A percentile compares a stretch with the other conserved stretches of the same genome.
phyloP scores from a whole-genome alignment of 116 monocot genomes.

The Trichopus zeylanicus region DNA sequence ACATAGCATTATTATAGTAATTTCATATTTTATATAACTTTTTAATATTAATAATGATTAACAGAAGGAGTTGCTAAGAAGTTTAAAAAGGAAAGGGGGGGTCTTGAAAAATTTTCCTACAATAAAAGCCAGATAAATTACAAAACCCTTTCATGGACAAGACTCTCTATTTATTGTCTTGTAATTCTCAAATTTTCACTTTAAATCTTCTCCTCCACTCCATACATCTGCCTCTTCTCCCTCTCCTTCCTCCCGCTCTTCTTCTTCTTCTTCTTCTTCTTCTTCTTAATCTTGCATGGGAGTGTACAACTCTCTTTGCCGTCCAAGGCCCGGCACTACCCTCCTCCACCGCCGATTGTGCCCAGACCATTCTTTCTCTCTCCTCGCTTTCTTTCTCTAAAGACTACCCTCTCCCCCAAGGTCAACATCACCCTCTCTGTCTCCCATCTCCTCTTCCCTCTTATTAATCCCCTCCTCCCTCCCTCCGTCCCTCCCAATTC shows the following conservation, averaged over 20 bases:
- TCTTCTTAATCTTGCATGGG: not conserved
- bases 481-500: not conserved
- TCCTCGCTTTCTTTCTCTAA: not conserved
- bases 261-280: too few relatives aligned
- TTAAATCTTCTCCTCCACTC: not conserved
- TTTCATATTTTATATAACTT: too few relatives aligned
- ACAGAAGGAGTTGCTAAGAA: too few relatives aligned
- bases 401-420: not conserved
- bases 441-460: constrained; percentile 1
- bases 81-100: too few relatives aligned
- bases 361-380: not conserved
- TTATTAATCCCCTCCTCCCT: not conserved
- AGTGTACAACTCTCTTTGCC: not conserved
- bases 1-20: too few relatives aligned
- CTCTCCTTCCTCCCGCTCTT: not conserved
- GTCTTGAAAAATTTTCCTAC: too few relatives aligned
- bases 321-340: not conserved
- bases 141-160: too few relatives aligned
- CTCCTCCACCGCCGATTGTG: not conserved
- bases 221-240: not conserved
- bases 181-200: not conserved
- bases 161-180: too few relatives aligned
- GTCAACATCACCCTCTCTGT: not conserved
- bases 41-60: too few relatives aligned
- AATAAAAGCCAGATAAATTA: too few relatives aligned